Base-by-base conservation (phyloP, 352 stramenopile genomes). In the Globisporangium abappressorium region DNA sequence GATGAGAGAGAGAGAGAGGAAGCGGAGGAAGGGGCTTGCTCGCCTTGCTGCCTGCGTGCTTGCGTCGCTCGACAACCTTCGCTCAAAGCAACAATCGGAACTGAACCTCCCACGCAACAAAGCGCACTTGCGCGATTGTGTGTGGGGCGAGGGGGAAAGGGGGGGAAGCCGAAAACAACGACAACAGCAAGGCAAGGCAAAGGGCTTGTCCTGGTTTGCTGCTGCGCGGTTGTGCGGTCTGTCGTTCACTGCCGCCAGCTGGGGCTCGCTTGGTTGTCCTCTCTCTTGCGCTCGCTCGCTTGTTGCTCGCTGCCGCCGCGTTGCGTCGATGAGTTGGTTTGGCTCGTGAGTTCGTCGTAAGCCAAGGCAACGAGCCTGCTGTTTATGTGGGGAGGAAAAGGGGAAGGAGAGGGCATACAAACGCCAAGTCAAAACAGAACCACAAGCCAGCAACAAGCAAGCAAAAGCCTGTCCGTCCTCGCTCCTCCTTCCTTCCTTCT, bases 1-100 rank as follows among this genome's bases (percentile, higher is more conserved):
- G 51, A 9, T 1, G 18, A 8, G 18, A 43, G 56, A 62, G 56
- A 59, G 56, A 61, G 55, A 43, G 8, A 26, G 46, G 3, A 7
- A 26, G 8, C 26, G 18, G 28, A 18, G 3, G 30, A 8, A 12
- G 57, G 38, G n/a, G 60, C 46, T 34, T 36, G 43, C 28, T 49
- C 14, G 38, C 20, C 34, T 47, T 55, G 57, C 36, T n/a, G 38
- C 15, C 9, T 59, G 28, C 28, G 5, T 41, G 15, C 55, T 61
- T 61, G 55, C 55, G 55, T 61, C 55, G 30, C 55, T 41, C 55
- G 33, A 62, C 56, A 47, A 62, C 56, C 33, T 47, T 24, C 56
- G 56, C 56, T 62, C 61, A 59, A 57, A 66, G 61, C 61, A 22
- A 66, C 61, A 66, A 66, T 66, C 61, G 46, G 61, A 66, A 66